Percentiles rank a stretch among this genome's conserved stretches.
Evolutionary conservation across 371 early-diverging fungal genomes (phyloP).

Genomic region (Lichtheimia ornata): DNA sequence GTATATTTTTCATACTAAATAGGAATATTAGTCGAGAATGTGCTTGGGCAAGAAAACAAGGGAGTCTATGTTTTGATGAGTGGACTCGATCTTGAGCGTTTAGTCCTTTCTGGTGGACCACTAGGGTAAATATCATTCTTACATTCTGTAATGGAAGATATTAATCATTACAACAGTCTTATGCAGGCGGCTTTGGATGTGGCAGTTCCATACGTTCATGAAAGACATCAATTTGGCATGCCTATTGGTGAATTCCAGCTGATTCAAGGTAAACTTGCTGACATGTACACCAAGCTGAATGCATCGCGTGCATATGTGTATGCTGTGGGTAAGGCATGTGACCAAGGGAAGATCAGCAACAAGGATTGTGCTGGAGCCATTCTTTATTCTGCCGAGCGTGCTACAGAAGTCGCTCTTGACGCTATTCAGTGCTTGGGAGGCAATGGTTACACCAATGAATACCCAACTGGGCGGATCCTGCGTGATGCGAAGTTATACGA

Average conservation of each 20-base stretch:
- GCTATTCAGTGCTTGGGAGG: conserved; percentile 96
- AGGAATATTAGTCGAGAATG: conserved; percentile 69
- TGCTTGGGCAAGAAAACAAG: conserved; percentile 82
- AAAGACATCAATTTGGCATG: conserved; percentile 86
- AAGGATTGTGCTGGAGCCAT: conserved; percentile 97
- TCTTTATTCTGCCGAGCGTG: conserved; percentile 93
- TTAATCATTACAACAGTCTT: conserved; percentile 41
- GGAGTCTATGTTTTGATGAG: conserved; percentile 98
- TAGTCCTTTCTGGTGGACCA: conserved; percentile 94
- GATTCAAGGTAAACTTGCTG: conserved; percentile 94
- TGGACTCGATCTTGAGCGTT: conserved; percentile 91
- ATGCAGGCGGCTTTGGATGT: conserved; percentile 93
- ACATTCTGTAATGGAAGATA: not conserved
- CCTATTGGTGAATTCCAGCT: conserved; percentile 93
- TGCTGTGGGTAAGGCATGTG: conserved; percentile 89
- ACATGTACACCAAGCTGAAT: conserved; percentile 95
- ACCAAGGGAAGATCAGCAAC: conserved; percentile 78
- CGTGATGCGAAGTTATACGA: conserved; percentile 98
- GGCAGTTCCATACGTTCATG: conserved; percentile 85
- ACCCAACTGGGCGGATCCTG: conserved; percentile 89
- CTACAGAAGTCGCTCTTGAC: conserved; percentile 93
- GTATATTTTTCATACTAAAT: not conserved
- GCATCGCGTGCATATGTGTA: conserved; percentile 93
- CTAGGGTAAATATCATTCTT: conserved; percentile 59
- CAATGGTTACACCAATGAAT: conserved; percentile 97